phyloP scores from a whole-genome alignment of 2,329 filamentous ascomycete genomes.

The Hypomyces rosellus region DNA sequence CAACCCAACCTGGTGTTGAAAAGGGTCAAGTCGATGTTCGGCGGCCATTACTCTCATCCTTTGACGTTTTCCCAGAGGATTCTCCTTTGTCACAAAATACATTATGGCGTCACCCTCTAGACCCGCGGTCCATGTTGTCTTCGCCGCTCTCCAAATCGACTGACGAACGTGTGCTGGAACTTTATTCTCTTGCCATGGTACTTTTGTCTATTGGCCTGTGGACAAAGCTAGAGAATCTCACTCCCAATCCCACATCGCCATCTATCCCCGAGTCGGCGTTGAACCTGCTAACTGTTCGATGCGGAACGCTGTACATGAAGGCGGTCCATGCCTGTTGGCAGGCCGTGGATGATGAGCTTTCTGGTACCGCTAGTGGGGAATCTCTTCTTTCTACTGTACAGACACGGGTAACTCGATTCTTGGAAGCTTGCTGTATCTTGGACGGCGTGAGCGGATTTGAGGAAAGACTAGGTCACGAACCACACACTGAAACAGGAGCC shows the following conservation, averaged over 20 bases:
- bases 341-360: conserved; percentile 58
- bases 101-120: conserved; percentile 55
- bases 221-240: conserved; percentile 56
- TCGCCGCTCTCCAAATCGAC: conserved; percentile 43
- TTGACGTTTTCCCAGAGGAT: conserved; percentile 57
- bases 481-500: conserved; percentile 21
- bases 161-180: conserved; percentile 55
- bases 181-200: conserved; percentile 68
- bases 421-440: conserved; percentile 55
- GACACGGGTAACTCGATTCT: conserved; percentile 48
- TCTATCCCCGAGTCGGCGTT: conserved; percentile 56
- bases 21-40: conserved; percentile 55
- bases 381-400: conserved; percentile 49
- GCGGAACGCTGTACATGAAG: conserved; percentile 68
- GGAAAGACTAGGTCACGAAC: conserved; percentile 44
- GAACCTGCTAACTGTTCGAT: conserved; percentile 58
- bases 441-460: conserved; percentile 54
- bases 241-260: conserved; percentile 36
- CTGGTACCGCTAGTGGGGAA: conserved; percentile 40
- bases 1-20: conserved; percentile 33
- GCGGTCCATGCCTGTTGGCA: conserved; percentile 66
- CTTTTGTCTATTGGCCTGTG: conserved; percentile 71
- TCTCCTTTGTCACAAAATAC: conserved; percentile 15
- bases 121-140: conserved; percentile 45
- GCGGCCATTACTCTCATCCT: conserved; percentile 64